phyloP scores from a whole-genome alignment of 495 filamentous ascomycete genomes.

The Echria macrotheca region DNA sequence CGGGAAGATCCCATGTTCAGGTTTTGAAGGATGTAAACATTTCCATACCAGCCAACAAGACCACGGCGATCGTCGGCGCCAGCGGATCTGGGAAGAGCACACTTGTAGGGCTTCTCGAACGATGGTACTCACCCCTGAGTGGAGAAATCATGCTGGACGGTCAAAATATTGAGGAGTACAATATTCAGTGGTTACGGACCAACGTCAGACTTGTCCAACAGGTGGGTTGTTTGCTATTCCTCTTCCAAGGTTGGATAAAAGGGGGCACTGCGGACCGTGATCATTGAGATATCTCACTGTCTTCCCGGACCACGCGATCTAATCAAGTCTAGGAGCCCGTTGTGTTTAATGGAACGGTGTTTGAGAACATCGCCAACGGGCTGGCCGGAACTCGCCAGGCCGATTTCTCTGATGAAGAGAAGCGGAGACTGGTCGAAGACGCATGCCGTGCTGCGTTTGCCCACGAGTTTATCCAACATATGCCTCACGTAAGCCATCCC shows the following conservation, averaged over 20 bases:
- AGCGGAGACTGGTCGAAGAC: slow-evolving; percentile 47
- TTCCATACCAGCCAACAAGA: slow-evolving; percentile 64
- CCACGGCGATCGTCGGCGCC: slow-evolving; percentile 74
- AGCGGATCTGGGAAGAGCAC: slow-evolving; percentile 83
- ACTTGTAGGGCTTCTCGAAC: slow-evolving; percentile 76
- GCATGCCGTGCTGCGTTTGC: slow-evolving; percentile 53
- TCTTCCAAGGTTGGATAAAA: too few relatives aligned
- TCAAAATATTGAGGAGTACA: slow-evolving; percentile 46
- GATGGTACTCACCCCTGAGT: slow-evolving; percentile 72
- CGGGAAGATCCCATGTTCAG: slow-evolving; percentile 55
- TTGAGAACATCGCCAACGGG: slow-evolving; percentile 57
- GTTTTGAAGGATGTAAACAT: slow-evolving; percentile 50
- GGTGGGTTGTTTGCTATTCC: slow-evolving; percentile 6
- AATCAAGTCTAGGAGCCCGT: slow-evolving; percentile 67
- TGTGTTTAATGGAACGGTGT: slow-evolving; percentile 65
- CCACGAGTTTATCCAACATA: slow-evolving; percentile 49
- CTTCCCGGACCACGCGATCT: too few relatives aligned
- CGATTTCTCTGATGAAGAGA: slow-evolving; percentile 40
- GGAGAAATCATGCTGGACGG: slow-evolving; percentile 49
- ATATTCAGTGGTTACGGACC: slow-evolving; percentile 58
- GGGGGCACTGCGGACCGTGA: too few relatives aligned
- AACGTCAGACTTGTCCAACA: slow-evolving; percentile 65
- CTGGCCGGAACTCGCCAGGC: slow-evolving; percentile 52
- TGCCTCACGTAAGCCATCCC: slow-evolving; percentile 37
- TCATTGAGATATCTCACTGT: too few relatives aligned